A percentile compares a stretch with the other conserved stretches of the same genome.
Evolutionary conservation across 331 rosid genomes (phyloP).

Genomic region (Pyracantha coccinea): DNA sequence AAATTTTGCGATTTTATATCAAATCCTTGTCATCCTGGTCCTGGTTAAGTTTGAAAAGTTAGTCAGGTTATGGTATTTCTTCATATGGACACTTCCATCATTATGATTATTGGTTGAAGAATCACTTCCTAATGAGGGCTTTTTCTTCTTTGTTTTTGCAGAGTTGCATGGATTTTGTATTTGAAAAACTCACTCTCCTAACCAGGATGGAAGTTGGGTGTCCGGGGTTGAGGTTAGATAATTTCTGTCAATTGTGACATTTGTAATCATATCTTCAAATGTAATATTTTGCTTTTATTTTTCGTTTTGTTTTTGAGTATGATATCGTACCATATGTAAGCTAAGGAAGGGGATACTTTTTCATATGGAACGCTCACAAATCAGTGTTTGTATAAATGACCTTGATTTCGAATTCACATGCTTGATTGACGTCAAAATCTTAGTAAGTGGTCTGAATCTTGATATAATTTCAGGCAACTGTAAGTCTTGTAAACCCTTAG

Average conservation of each 20-base stretch:
- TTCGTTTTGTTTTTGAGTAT: not conserved
- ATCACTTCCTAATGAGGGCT: not conserved
- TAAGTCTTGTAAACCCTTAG: not conserved
- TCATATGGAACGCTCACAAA: conserved; percentile 1
- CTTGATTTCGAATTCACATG: conserved; percentile 1
- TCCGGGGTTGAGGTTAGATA: conserved; percentile 21
- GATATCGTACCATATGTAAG: not conserved
- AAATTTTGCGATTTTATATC: too few species aligned
- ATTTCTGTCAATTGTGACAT: conserved; percentile 3
- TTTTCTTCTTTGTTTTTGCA: conserved; percentile 19
- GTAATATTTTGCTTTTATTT: not conserved
- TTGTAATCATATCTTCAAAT: conserved; percentile 26
- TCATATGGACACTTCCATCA: not conserved
- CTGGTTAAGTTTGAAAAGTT: too few species aligned
- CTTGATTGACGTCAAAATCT: not conserved
- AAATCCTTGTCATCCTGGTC: too few species aligned
- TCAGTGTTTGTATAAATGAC: conserved; percentile 15
- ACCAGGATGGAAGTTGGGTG: conserved; percentile 19
- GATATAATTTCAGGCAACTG: not conserved
- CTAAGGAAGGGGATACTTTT: not conserved
- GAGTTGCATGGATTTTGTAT: conserved; percentile 16
- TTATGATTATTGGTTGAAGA: not conserved
- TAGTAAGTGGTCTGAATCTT: not conserved
- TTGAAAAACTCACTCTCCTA: conserved; percentile 14
- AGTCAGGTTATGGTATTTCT: too few species aligned